Evolutionary conservation across 2,329 filamentous ascomycete genomes (phyloP).

Genomic region (Penicillium sp.): DNA sequence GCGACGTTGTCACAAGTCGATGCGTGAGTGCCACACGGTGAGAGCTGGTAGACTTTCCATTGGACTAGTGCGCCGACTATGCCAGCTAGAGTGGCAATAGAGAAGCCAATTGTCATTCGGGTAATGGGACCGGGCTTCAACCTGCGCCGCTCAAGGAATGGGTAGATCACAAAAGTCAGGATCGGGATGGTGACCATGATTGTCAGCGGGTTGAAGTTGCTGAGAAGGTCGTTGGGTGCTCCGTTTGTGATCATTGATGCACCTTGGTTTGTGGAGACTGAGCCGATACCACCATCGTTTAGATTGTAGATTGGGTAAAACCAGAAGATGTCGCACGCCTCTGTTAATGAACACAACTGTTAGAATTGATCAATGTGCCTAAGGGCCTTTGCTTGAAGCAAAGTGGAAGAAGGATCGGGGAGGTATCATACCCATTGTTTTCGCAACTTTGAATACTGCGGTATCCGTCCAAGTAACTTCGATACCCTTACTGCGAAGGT

Average conservation of each 20-base stretch:
- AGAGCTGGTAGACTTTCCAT: slow-evolving; percentile 45
- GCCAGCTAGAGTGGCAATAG: background rate
- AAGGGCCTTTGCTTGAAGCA: background rate
- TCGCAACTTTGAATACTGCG: slow-evolving; percentile 31
- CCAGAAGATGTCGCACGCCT: slow-evolving; percentile 39
- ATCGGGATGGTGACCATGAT: slow-evolving; percentile 50
- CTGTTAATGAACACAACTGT: background rate
- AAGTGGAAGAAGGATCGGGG: background rate
- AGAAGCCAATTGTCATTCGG: background rate
- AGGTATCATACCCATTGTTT: slow-evolving; percentile 24
- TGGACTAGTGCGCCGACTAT: background rate
- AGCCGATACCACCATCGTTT: slow-evolving; percentile 52
- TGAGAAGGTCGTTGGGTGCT: slow-evolving; percentile 35
- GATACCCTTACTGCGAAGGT: slow-evolving; percentile 29
- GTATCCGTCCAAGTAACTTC: slow-evolving; percentile 32
- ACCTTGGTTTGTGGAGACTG: slow-evolving; percentile 49
- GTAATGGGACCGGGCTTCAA: background rate
- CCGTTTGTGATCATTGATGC: slow-evolving; percentile 53
- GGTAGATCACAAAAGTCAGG: slow-evolving; percentile 53
- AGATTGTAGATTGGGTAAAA: slow-evolving; percentile 41
- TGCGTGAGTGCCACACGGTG: slow-evolving; percentile 46
- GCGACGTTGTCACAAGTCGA: slow-evolving; percentile 41
- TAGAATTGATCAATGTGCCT: background rate
- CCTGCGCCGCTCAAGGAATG: slow-evolving; percentile 16
- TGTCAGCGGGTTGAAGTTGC: slow-evolving; percentile 53